Evolutionary conservation across 805 yeast genomes (phyloP).

Genomic region (Kockiozyma suomiensis): DNA sequence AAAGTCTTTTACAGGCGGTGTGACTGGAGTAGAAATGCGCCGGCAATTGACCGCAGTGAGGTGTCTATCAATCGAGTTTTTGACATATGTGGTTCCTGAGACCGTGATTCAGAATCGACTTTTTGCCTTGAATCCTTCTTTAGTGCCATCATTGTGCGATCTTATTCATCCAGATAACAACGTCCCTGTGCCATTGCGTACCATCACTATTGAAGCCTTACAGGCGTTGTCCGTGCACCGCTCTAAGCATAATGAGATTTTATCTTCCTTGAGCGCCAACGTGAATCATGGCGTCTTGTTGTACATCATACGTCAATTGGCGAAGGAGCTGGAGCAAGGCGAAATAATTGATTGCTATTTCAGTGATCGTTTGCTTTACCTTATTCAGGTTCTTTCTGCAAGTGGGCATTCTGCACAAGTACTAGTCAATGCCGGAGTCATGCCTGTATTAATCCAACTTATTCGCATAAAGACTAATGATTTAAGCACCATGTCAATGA

Average conservation of each 20-base stretch:
- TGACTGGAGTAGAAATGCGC: conserved; percentile 58
- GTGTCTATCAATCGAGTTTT: conserved; percentile 66
- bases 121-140: conserved; percentile 71
- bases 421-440: conserved; percentile 73
- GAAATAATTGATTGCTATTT: conserved; percentile 52
- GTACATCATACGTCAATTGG: conserved; percentile 68
- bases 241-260: conserved; percentile 73
- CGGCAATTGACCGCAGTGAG: conserved; percentile 63
- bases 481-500: conserved; percentile 62
- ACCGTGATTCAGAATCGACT: conserved; percentile 64
- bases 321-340: conserved; percentile 52
- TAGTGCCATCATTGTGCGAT: conserved; percentile 69
- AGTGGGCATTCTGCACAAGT: conserved; percentile 48
- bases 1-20: conserved; percentile 68
- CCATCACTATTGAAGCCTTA: conserved; percentile 65
- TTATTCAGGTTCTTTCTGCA: conserved; percentile 63
- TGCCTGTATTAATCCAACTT: conserved; percentile 65
- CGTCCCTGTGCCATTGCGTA: conserved; percentile 56
- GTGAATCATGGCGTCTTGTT: conserved; percentile 82
- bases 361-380: conserved; percentile 55
- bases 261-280: conserved; percentile 79
- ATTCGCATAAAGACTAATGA: conserved; percentile 53
- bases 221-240: conserved; percentile 69
- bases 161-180: conserved; percentile 67
- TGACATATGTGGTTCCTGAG: conserved; percentile 59